Conservation (phyloP, 2,329 filamentous ascomycete species). For the Stagonosporopsis vannaccii region DNA sequence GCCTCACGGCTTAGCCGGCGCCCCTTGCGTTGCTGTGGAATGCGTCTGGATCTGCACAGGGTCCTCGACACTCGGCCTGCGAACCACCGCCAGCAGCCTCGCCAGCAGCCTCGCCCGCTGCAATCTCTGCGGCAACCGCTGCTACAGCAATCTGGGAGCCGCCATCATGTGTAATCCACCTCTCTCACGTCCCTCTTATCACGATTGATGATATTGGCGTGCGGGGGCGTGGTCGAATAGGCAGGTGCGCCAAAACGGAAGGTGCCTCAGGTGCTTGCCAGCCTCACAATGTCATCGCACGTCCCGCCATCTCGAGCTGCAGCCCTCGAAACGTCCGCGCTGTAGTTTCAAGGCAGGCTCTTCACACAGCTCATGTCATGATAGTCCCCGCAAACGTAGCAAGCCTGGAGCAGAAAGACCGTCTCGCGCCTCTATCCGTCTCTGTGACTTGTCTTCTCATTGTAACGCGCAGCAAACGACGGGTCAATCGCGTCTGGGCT, state of each 20-base stretch:
- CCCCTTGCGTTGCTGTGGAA: constrained; percentile 16
- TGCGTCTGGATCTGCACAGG: constrained; percentile 19
- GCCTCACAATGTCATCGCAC: neutral
- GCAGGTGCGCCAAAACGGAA: constrained; percentile 17
- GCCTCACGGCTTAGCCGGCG: constrained; percentile 14
- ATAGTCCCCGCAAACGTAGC: no score
- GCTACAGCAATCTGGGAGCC: neutral
- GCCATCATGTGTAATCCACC: neutral
- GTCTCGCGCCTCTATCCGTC: no score
- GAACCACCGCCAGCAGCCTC: neutral
- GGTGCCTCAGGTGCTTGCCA: constrained; percentile 1
- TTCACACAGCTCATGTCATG: neutral
- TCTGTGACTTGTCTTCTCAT: neutral
- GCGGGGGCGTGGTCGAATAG: constrained; percentile 9
- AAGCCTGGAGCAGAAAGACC: neutral
- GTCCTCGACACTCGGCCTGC: constrained; percentile 4
- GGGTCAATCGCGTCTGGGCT: neutral
- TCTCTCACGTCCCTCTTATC: neutral
- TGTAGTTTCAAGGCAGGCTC: neutral
- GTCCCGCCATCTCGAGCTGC: neutral
- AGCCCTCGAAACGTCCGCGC: neutral
- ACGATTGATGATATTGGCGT: neutral
- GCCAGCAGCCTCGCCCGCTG: neutral
- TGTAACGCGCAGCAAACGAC: neutral
- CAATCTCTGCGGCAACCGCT: neutral